Evolutionary conservation across 768 basidiomycete species (phyloP), one percentile per base, ranked within the genome.

Genomic region (Mycena indigotica): DNA sequence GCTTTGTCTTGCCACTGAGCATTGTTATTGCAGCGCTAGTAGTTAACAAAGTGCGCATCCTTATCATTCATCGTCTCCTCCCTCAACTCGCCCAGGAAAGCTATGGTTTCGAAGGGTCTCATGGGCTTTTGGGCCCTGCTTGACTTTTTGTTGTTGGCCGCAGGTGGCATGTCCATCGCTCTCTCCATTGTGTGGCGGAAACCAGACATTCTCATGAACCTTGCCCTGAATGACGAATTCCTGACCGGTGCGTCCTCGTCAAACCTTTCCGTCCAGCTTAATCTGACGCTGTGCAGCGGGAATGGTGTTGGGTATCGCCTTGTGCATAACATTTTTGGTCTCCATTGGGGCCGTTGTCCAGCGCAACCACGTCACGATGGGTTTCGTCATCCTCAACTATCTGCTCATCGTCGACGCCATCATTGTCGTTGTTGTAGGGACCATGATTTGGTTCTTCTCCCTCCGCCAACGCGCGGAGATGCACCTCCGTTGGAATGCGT

Each of bases 361-460:
- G 64, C 81, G 81, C 28, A 87, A 86, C 62, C 84, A 88, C 68
- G 79, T 86, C 63, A 90, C 82, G 41, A 70, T 78, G 29, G 86
- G 89, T 45, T 84, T 96, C 38, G 83, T 88, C 60, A 69, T 89
- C 35, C 83, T 93, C 65, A 94, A 93, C 73, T 92, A 87, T 77
- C 65, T 78, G 25, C 84, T 95, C 52, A 70, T 95, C 30, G 55
- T 79, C 35, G 87, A 94, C 65, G 81, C 80, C 5, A 62, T 89
- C 41, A 77, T 79, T 24, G 80, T 88, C 39, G 72, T 88, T 46
- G 65, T 85, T 52, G 73, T 91, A 24, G 93, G 90, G 58, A 82
- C 86, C 23, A 80, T 83, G 62, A 75, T 95, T 50, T 96, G 94
- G 94, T 84, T 89, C 73, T 91, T 75, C 68, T 92, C 93, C 4